Evolutionary conservation across 169 alveolate species (phyloP).

Genomic region (Cryptosporidium ryanae): DNA sequence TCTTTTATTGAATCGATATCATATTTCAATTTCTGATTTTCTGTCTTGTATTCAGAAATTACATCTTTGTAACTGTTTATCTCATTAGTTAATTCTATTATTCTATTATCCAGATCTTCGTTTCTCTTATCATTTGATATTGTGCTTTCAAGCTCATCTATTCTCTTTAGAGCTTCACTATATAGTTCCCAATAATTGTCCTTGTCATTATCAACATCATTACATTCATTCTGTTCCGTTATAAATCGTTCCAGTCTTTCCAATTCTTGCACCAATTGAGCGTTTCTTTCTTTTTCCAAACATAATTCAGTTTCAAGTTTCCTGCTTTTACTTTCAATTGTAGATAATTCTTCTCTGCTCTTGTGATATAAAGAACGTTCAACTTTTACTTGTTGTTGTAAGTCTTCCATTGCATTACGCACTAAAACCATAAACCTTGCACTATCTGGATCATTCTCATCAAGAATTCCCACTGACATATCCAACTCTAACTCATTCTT

Average conservation of each 20-base stretch:
- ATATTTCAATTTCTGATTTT: constrained; percentile 18
- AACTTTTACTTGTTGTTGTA: constrained; percentile 49
- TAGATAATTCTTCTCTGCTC: constrained; percentile 47
- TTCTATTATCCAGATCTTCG: constrained; percentile 21
- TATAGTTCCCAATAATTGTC: constrained; percentile 56
- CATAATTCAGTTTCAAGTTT: constrained; percentile 38
- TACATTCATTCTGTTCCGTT: constrained; percentile 39
- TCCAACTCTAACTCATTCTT: constrained; percentile 11
- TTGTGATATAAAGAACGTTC: constrained; percentile 71
- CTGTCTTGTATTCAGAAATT: constrained; percentile 19
- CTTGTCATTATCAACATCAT: neutral
- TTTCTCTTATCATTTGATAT: constrained; percentile 7
- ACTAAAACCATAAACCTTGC: constrained; percentile 68
- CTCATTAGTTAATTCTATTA: constrained; percentile 17
- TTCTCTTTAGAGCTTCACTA: constrained; percentile 59
- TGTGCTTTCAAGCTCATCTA: constrained; percentile 39
- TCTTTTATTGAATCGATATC: constrained; percentile 24
- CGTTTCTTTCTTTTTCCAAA: constrained; percentile 58
- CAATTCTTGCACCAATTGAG: constrained; percentile 30
- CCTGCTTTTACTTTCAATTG: constrained; percentile 47
- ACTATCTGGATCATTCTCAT: constrained; percentile 73
- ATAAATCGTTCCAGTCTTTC: constrained; percentile 31
- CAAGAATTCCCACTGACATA: constrained; percentile 53
- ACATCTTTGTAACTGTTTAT: constrained; percentile 21
- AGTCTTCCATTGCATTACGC: constrained; percentile 72